A percentile compares a stretch with the other conserved stretches of the same genome.
Evolutionary conservation across 345 rosid species (phyloP).

Genomic region (Theobroma cacao): DNA sequence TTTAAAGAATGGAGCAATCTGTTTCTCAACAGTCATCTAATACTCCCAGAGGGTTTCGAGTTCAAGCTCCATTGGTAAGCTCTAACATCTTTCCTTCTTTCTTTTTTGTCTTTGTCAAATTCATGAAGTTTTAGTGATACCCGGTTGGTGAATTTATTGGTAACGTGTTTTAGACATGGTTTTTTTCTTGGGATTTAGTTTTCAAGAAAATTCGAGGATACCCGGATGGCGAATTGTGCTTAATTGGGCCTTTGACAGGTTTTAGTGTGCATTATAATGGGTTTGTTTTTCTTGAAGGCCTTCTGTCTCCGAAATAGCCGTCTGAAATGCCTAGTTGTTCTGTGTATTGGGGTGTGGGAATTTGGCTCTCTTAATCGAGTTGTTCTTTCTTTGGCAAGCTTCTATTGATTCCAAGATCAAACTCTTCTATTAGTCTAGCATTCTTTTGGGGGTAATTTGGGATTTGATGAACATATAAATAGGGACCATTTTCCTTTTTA

Average conservation of each 20-base stretch:
- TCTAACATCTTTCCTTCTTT: background rate
- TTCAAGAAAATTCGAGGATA: background rate
- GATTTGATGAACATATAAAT: background rate
- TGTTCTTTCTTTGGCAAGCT: background rate
- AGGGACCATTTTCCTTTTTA: background rate
- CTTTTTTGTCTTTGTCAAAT: slow-evolving; percentile 1
- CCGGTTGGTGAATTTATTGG: slow-evolving; percentile 13
- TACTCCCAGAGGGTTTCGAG: slow-evolving; percentile 53
- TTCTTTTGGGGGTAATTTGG: background rate
- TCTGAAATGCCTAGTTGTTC: background rate
- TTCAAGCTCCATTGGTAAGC: slow-evolving; percentile 83
- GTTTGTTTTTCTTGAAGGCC: background rate
- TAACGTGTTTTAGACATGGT: slow-evolving; percentile 4
- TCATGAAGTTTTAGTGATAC: slow-evolving; percentile 5
- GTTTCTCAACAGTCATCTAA: slow-evolving; percentile 48
- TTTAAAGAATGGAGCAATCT: slow-evolving; percentile 56
- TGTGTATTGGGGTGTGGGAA: background rate
- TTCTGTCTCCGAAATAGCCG: background rate
- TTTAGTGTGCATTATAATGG: background rate
- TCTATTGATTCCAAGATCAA: background rate
- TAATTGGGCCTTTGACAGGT: background rate
- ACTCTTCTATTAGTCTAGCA: background rate
- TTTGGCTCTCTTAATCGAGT: background rate
- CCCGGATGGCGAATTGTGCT: background rate
- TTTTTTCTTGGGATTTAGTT: background rate